phyloP scores from a whole-genome alignment of 805 yeast genomes.

The Candida arabinofermentans region DNA sequence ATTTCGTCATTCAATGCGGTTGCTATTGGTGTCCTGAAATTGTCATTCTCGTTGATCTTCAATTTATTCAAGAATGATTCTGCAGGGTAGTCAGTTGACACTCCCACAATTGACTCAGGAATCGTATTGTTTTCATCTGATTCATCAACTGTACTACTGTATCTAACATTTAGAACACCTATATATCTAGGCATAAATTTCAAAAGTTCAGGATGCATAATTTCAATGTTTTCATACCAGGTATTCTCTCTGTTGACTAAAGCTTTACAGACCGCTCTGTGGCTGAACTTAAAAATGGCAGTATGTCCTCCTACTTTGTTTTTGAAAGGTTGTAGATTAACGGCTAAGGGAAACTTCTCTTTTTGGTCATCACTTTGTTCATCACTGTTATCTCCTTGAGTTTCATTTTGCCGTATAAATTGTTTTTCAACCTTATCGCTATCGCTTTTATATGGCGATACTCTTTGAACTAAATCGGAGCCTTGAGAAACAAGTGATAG shows the following conservation, averaged over 20 bases:
- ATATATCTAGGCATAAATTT: conserved; percentile 90
- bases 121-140: conserved; percentile 15
- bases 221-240: conserved; percentile 89
- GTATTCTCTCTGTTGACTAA: conserved; percentile 83
- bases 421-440: too few relatives aligned
- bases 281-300: conserved; percentile 89
- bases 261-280: conserved; percentile 90
- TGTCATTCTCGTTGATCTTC: neutral
- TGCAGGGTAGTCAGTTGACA: conserved; percentile 4
- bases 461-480: neutral
- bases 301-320: conserved; percentile 98
- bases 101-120: conserved; percentile 3
- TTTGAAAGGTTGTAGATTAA: conserved; percentile 84
- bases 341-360: conserved; percentile 63
- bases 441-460: too few relatives aligned
- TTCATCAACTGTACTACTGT: conserved; percentile 38
- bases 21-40: conserved; percentile 1
- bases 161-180: conserved; percentile 91
- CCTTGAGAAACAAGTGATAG: neutral
- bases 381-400: too few relatives aligned
- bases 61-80: neutral
- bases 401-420: too few relatives aligned
- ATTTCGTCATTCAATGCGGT: conserved; percentile 5
- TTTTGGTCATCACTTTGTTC: conserved; percentile 16
- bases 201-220: conserved; percentile 67